These are phyloP conservation scores for Trichoderma oligosporum DNA, from an alignment of 2,329 filamentous ascomycete genomes.

Conservation along the genomic window DNA sequence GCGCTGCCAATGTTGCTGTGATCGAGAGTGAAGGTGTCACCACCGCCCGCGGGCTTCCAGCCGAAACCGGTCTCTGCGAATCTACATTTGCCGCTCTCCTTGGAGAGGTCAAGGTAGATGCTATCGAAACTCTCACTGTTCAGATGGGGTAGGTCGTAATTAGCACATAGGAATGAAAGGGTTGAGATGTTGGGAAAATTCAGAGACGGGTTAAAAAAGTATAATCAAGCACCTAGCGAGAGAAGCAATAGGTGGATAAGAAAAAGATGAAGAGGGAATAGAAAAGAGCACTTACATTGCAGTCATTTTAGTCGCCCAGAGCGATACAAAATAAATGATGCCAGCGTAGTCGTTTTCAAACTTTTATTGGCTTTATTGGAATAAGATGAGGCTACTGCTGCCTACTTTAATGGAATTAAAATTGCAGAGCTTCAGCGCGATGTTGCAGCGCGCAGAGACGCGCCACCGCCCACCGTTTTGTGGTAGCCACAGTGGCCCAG, in stretches of 20 bases:
- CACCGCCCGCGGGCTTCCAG: constrained; percentile 85
- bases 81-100: constrained; percentile 86
- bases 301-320: constrained; percentile 31
- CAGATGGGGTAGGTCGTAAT: background rate
- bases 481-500: background rate
- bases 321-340: background rate
- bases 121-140: constrained; percentile 87
- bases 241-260: background rate
- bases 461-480: constrained; percentile 17
- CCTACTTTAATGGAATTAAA: constrained; percentile 15
- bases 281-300: constrained; percentile 35
- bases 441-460: constrained; percentile 18
- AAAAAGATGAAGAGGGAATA: background rate
- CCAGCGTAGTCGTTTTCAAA: background rate
- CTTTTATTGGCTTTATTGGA: constrained; percentile 2
- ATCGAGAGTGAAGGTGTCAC: constrained; percentile 92
- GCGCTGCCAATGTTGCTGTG: constrained; percentile 77
- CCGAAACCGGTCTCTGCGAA: constrained; percentile 92
- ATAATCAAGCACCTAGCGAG: background rate
- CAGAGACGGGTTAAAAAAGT: background rate
- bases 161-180: background rate
- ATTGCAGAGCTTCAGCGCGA: constrained; percentile 19
- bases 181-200: background rate
- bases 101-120: constrained; percentile 94
- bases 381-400: constrained; percentile 14